Conservation (phyloP, 2,329 filamentous ascomycete genomes). For the Leptographium galeiforme region DNA sequence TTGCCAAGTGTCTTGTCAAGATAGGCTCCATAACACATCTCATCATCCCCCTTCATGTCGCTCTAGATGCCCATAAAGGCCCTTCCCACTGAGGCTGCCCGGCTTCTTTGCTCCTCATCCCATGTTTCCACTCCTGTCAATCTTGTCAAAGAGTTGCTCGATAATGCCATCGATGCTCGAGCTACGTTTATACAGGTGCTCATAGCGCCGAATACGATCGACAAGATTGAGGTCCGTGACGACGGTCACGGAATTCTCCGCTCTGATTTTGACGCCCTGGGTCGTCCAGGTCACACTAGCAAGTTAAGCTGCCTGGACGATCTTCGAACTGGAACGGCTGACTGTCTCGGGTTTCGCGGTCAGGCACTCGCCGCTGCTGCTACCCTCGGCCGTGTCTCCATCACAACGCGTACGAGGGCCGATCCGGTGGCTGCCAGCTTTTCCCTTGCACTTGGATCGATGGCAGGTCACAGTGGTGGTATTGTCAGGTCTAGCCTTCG, state of each 20-base stretch:
- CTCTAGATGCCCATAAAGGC: constrained; percentile 33
- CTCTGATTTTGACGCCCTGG: constrained; percentile 48
- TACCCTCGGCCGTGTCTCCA: constrained; percentile 41
- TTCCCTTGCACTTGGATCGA: constrained; percentile 19
- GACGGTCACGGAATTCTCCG: constrained; percentile 59
- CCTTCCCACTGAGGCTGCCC: constrained; percentile 34
- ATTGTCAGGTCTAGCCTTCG: constrained; percentile 18
- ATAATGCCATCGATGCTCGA: constrained; percentile 62
- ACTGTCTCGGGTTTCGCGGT: constrained; percentile 62
- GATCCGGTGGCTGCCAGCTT: constrained; percentile 44
- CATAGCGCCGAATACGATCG: constrained; percentile 51
- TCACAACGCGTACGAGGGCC: constrained; percentile 50
- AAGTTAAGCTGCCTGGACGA: constrained; percentile 56
- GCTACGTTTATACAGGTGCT: constrained; percentile 53
- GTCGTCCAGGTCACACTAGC: constrained; percentile 58
- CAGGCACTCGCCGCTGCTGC: constrained; percentile 57
- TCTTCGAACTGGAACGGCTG: constrained; percentile 32
- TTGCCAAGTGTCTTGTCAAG: background rate
- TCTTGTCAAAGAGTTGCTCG: constrained; percentile 63
- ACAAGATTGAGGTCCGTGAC: constrained; percentile 56
- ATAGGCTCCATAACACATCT: background rate
- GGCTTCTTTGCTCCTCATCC: constrained; percentile 47
- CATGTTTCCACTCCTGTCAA: constrained; percentile 45
- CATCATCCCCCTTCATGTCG: background rate
- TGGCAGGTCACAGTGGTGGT: constrained; percentile 18